phyloP scores from a whole-genome alignment of 768 basidiomycete species.

The Russula vinacea region DNA sequence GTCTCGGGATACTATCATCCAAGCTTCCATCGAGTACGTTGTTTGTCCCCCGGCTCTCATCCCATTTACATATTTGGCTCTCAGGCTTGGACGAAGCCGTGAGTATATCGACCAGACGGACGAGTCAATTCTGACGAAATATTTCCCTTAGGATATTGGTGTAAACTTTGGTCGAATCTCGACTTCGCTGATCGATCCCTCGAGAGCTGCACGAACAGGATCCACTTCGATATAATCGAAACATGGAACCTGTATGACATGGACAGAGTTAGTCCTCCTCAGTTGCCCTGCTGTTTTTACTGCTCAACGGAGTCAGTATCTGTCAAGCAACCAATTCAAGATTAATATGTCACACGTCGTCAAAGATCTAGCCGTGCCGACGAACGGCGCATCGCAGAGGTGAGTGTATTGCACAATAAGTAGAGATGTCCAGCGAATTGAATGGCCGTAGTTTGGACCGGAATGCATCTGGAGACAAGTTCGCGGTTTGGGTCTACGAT shows the following conservation, averaged over 20 bases:
- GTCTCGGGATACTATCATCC: neutral
- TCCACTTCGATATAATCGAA: constrained; percentile 6
- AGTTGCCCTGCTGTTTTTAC: neutral
- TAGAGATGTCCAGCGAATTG: neutral
- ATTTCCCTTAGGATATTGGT: constrained; percentile 6
- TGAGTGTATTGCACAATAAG: neutral
- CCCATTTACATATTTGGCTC: neutral
- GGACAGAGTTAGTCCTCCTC: neutral
- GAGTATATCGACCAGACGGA: neutral
- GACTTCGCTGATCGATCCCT: neutral
- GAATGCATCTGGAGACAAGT: neutral
- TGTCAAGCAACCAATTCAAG: neutral
- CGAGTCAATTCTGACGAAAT: neutral
- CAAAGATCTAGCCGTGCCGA: neutral
- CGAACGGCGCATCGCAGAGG: neutral
- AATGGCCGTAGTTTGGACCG: neutral
- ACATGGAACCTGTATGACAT: constrained; percentile 12
- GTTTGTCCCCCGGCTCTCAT: neutral
- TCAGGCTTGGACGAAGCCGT: constrained; percentile 10
- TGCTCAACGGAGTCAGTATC: constrained; percentile 4
- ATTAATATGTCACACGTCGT: constrained; percentile 11
- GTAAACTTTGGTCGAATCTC: neutral
- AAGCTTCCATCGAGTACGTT: constrained; percentile 16
- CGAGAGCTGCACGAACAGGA: neutral
- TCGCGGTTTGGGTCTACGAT: neutral